Percentiles rank a stretch among this genome's conserved stretches.
phyloP scores from a whole-genome alignment of 805 yeast species.

The Hermanozyma aechmeae region DNA sequence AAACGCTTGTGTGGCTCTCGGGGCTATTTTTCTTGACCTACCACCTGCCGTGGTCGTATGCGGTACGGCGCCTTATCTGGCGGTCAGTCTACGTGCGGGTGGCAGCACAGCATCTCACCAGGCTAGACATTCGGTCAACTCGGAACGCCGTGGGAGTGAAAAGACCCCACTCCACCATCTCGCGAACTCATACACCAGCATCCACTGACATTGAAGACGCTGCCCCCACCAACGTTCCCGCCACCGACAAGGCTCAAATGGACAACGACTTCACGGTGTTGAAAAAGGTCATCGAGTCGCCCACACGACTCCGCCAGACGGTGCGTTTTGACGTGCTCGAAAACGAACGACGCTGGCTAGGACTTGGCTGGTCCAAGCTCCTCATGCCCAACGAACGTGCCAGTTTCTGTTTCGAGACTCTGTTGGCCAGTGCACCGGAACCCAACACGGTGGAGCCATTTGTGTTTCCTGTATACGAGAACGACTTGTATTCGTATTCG shows the following conservation, averaged over 20 bases:
- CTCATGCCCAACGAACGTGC: constrained; percentile 46
- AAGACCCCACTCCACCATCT: constrained; percentile 7
- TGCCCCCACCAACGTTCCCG: neutral
- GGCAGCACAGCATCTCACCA: constrained; percentile 31
- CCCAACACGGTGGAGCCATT: constrained; percentile 15
- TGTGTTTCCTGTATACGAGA: constrained; percentile 35
- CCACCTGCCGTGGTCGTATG: constrained; percentile 40
- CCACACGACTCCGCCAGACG: constrained; percentile 36
- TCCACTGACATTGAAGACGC: constrained; percentile 3
- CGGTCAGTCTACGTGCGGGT: constrained; percentile 35
- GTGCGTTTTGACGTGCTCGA: constrained; percentile 44
- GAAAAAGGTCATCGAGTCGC: constrained; percentile 26
- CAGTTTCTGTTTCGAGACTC: constrained; percentile 35
- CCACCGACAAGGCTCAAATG: constrained; percentile 10
- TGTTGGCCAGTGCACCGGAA: constrained; percentile 20
- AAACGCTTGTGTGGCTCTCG: constrained; percentile 22
- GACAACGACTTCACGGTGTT: constrained; percentile 30
- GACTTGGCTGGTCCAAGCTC: constrained; percentile 47
- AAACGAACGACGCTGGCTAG: constrained; percentile 55
- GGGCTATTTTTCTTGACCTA: constrained; percentile 33
- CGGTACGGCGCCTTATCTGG: constrained; percentile 39
- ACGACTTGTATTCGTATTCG: constrained; percentile 26
- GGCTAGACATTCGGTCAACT: constrained; percentile 16
- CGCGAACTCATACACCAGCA: constrained; percentile 7
- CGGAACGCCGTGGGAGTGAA: constrained; percentile 1